Evolutionary conservation across 1,284 basidiomycete species (phyloP).

Genomic region (Sphagnurus paluster): DNA sequence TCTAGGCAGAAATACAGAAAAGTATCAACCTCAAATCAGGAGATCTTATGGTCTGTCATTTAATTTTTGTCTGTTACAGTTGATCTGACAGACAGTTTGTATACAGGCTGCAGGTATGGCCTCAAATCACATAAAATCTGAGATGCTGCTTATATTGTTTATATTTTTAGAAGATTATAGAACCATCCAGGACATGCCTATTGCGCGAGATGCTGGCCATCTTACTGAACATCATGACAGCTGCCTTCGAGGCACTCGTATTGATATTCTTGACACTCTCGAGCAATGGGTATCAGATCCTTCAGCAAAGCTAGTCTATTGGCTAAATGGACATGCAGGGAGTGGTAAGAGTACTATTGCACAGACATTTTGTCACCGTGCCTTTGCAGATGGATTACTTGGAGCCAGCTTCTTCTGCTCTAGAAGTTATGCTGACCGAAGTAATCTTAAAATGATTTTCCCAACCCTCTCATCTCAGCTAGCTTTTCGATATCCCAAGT

Average conservation of each 20-base stretch:
- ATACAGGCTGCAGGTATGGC: too few species aligned
- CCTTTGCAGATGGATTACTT: conserved; percentile 8
- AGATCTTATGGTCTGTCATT: too few species aligned
- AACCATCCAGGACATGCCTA: background rate
- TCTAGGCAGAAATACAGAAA: too few species aligned
- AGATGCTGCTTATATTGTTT: background rate
- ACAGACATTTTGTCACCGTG: conserved; percentile 18
- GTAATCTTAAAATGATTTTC: conserved; percentile 17
- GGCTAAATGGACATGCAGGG: conserved; percentile 22
- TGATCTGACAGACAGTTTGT: too few species aligned
- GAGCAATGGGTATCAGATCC: conserved; percentile 14
- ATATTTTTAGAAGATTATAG: background rate
- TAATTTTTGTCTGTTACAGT: too few species aligned
- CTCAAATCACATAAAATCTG: too few species aligned
- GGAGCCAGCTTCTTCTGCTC: conserved; percentile 24
- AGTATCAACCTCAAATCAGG: too few species aligned
- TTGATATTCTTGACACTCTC: conserved; percentile 5
- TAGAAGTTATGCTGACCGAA: conserved; percentile 3
- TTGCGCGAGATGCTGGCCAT: background rate
- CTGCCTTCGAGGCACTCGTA: conserved; percentile 3
- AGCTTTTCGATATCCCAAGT: conserved; percentile 10
- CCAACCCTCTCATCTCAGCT: conserved; percentile 19
- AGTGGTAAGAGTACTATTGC: conserved; percentile 24
- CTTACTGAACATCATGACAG: background rate
- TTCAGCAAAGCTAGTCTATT: conserved; percentile 11